These are phyloP conservation scores for Protostelium mycophagum DNA, from an alignment of 78 protist genomes.

Conservation along the genomic window DNA sequence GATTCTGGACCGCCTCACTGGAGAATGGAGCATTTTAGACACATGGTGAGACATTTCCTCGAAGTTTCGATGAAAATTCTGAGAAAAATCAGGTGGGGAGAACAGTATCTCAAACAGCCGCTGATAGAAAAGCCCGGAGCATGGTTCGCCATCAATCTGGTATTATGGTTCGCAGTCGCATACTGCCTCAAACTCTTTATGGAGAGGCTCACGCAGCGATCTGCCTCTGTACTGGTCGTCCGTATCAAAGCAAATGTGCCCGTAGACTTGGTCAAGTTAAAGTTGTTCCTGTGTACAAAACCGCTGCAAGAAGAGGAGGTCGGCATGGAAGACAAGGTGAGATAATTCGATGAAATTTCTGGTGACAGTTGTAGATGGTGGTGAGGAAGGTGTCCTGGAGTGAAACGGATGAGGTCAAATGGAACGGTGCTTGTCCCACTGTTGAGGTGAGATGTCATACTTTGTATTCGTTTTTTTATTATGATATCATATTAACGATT, in stretches of 20 bases:
- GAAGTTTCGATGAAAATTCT: not conserved
- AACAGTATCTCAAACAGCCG: not conserved
- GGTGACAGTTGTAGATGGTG: not conserved
- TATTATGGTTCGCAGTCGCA: not conserved
- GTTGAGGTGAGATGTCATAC: not conserved
- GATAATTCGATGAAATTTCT: not conserved
- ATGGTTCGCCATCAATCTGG: not conserved
- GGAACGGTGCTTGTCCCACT: not conserved
- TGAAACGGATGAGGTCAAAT: not conserved
- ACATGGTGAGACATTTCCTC: not conserved
- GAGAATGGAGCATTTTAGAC: slow-evolving; percentile 9
- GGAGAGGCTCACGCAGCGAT: not conserved
- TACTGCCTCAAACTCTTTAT: not conserved
- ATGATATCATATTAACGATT: not conserved
- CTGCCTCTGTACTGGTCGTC: not conserved
- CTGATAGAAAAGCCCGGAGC: not conserved
- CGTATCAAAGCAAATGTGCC: not conserved
- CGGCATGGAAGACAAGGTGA: not conserved
- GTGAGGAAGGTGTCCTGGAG: slow-evolving; percentile 4
- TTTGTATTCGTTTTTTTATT: no score
- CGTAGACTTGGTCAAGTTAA: not conserved
- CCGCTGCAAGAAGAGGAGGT: not conserved
- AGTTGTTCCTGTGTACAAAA: not conserved
- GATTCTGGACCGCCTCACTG: slow-evolving; percentile 16
- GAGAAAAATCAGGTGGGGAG: not conserved